Percentiles rank a stretch among this genome's conserved stretches.
Evolutionary conservation across 768 basidiomycete species (phyloP).

Genomic region (Cyathus striatus): DNA sequence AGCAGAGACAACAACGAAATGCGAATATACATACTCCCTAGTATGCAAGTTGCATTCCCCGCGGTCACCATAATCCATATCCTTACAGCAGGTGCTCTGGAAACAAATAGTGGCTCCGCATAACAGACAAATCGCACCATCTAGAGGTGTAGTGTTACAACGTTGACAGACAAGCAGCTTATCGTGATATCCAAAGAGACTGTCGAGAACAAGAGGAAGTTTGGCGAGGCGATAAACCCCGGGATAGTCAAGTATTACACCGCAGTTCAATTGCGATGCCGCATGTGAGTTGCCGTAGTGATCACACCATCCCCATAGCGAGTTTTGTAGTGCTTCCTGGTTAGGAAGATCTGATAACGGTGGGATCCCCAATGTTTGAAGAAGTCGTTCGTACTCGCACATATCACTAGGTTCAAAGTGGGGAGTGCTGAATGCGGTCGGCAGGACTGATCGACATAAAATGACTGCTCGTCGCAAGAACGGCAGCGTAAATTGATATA

Average conservation of each 20-base stretch:
- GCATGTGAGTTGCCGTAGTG: constrained; percentile 83
- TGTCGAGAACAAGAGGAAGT: constrained; percentile 79
- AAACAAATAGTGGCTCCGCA: constrained; percentile 88
- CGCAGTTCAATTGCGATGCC: constrained; percentile 73
- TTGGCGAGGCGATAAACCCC: constrained; percentile 76
- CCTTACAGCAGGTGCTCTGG: constrained; percentile 89
- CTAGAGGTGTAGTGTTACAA: constrained; percentile 75
- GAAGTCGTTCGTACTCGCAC: constrained; percentile 76
- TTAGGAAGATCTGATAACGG: constrained; percentile 72
- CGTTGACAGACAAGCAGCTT: constrained; percentile 68
- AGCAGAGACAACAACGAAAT: constrained; percentile 1
- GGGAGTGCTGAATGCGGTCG: constrained; percentile 55
- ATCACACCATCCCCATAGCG: constrained; percentile 86
- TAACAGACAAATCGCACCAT: constrained; percentile 87
- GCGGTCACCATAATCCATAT: constrained; percentile 52
- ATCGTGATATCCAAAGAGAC: constrained; percentile 71
- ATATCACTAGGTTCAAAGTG: constrained; percentile 30
- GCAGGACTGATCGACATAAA: constrained; percentile 71
- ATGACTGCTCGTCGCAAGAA: constrained; percentile 89
- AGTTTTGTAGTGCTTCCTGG: constrained; percentile 84
- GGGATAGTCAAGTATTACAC: constrained; percentile 79
- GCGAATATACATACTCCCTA: constrained; percentile 65
- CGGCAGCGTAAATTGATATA: constrained; percentile 86
- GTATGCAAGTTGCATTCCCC: constrained; percentile 97
- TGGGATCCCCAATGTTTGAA: constrained; percentile 74